Conservation (phyloP, 169 alveolate genomes). For the Plasmodium malariae region DNA sequence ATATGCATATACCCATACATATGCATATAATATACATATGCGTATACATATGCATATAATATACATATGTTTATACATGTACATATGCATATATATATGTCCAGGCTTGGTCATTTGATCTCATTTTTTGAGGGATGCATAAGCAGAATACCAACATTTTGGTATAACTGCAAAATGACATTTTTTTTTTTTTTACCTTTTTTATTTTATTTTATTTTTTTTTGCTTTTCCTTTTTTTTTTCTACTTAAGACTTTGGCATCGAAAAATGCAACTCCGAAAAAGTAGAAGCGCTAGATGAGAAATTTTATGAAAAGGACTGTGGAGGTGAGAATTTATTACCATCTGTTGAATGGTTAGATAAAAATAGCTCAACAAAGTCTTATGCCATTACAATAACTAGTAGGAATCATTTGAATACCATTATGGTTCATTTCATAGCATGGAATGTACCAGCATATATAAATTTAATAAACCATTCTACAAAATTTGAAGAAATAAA, state of each 20-base stretch:
- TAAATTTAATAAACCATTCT: constrained; percentile 35
- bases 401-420: background rate
- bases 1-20: background rate
- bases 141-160: background rate
- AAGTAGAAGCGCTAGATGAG: constrained; percentile 24
- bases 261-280: constrained; percentile 29
- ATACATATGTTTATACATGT: background rate
- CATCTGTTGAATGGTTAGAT: constrained; percentile 51
- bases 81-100: background rate
- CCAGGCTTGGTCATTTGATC: too few species aligned
- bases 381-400: constrained; percentile 44
- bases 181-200: background rate
- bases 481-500: constrained; percentile 28
- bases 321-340: constrained; percentile 55
- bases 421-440: constrained; percentile 36
- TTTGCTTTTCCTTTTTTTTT: background rate
- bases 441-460: constrained; percentile 62
- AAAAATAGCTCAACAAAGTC: constrained; percentile 55
- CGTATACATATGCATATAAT: background rate
- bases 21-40: background rate
- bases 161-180: background rate
- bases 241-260: constrained; percentile 17
- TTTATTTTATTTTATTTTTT: background rate
- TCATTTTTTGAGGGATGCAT: too few species aligned
- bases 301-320: constrained; percentile 28